Percentiles rank a stretch among this genome's conserved stretches.
Evolutionary conservation across 441 rosid genomes (phyloP).

Genomic region (Heliophila coronopifolia): DNA sequence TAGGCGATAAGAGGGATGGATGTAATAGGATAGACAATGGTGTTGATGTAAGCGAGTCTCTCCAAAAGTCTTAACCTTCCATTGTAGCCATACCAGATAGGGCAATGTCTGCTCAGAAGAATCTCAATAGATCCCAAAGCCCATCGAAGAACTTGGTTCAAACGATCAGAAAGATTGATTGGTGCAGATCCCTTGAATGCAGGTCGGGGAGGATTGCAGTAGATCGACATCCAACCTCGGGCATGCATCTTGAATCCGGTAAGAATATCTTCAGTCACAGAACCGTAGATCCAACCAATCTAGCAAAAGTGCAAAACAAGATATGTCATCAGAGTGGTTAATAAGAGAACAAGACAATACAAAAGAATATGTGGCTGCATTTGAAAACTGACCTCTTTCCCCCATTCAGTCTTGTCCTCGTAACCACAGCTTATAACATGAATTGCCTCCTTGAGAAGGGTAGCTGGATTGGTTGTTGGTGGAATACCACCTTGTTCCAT

Average conservation of each 20-base stretch:
- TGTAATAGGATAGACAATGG: slow-evolving; percentile 88
- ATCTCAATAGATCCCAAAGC: slow-evolving; percentile 94
- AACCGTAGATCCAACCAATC: slow-evolving; percentile 99
- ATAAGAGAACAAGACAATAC: not conserved
- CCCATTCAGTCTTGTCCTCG: slow-evolving; percentile 98
- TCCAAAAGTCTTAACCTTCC: slow-evolving; percentile 76
- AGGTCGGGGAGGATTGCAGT: slow-evolving; percentile 97
- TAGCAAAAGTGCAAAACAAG: slow-evolving; percentile 25
- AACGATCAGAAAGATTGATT: slow-evolving; percentile 94
- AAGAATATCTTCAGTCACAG: slow-evolving; percentile 94
- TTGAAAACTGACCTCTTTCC: slow-evolving; percentile 65
- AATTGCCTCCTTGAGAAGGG: slow-evolving; percentile 90
- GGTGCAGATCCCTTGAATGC: slow-evolving; percentile 99
- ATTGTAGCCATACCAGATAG: slow-evolving; percentile 91
- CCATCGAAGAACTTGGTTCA: slow-evolving; percentile 98
- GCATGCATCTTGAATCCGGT: slow-evolving; percentile 99
- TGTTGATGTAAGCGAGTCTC: slow-evolving; percentile 85
- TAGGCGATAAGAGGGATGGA: slow-evolving; percentile 87
- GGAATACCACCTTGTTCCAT: slow-evolving; percentile 97
- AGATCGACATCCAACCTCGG: slow-evolving; percentile 93
- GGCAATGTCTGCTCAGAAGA: slow-evolving; percentile 93
- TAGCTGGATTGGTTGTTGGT: slow-evolving; percentile 84
- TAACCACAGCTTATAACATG: slow-evolving; percentile 98
- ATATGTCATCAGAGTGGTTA: slow-evolving; percentile 14
- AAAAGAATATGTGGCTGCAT: slow-evolving; percentile 6